phyloP scores from a whole-genome alignment of 441 rosid genomes.

The Adansonia grandidieri region DNA sequence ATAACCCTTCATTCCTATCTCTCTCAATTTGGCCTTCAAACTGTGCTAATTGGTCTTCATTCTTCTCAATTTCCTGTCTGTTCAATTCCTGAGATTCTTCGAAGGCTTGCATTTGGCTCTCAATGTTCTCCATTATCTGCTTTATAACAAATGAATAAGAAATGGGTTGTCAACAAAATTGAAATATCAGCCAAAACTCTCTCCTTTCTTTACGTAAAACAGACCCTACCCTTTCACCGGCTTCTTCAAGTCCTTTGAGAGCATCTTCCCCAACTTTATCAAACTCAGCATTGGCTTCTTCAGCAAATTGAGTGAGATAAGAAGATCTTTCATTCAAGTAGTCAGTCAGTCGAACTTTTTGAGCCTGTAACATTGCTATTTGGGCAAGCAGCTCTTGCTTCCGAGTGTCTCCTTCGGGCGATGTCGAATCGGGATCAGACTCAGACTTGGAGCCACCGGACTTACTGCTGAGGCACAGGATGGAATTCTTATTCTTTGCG shows the following conservation, averaged over 20 bases:
- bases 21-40: constrained; percentile 71
- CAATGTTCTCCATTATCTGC: constrained; percentile 87
- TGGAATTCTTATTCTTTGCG: constrained; percentile 32
- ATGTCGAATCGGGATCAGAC: constrained; percentile 34
- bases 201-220: too few relatives aligned
- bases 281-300: constrained; percentile 80
- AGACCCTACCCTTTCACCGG: constrained; percentile 74
- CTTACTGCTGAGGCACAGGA: constrained; percentile 55
- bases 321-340: constrained; percentile 79
- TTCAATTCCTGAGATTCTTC: constrained; percentile 76
- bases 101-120: constrained; percentile 83
- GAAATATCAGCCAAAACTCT: background rate
- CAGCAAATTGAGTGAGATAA: constrained; percentile 77
- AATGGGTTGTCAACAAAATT: constrained; percentile 7
- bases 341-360: constrained; percentile 82
- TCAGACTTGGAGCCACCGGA: constrained; percentile 42
- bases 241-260: constrained; percentile 80
- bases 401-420: constrained; percentile 63
- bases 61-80: constrained; percentile 64
- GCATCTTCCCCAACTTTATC: constrained; percentile 91
- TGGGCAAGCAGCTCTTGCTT: constrained; percentile 86
- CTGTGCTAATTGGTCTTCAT: constrained; percentile 60
- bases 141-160: constrained; percentile 18
- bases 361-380: constrained; percentile 83
- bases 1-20: constrained; percentile 82